Evolutionary conservation across 345 rosid genomes (phyloP), one percentile per base, ranked within the genome.

Genomic region (Toxicodendron radicans): DNA sequence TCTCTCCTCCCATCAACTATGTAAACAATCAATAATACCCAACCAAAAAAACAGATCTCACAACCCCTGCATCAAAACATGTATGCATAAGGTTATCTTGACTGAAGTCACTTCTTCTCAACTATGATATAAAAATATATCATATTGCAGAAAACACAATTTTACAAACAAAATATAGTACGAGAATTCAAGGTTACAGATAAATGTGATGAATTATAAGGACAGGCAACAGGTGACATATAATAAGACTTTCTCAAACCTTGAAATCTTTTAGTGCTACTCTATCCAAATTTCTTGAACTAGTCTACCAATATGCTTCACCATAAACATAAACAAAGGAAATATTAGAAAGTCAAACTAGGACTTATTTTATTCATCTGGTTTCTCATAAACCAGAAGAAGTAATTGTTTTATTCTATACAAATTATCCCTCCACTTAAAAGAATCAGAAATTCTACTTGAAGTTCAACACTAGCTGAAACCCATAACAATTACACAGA

Each of bases 1-100:
- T 85, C 43, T 81, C 85, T 23, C 81, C 74, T n/a, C 86, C 79
- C 83, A 78, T 85, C 18, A 21, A 78, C 16, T 38, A 59, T 41
- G 67, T 51, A 27, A 35, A 72, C 61, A 33, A 46, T 24, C 49
- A 61, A 75, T 10, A 52, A 68, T 63, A 54, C 43, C 81, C 64
- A 70, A 68, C 17, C 53, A 68, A 41, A 46, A 45, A 57, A 73
- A 66, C 24, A 57, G 14, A 49, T 59, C 73, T 30, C 18, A 1
- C 62, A 43, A 35, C 48, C 62, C 80, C 82, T 81, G 79, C 24
- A 68, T 33, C 46, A 18, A 18, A 35, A 10, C 58, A 80, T 17
- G 21, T 20, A 23, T 35, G 51, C 48, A 35, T 13, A 62, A 61
- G 21, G 43, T 10, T 70, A 16, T 23, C 43, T 24, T 20, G 10